These are phyloP conservation scores for Mycena filopes DNA, from an alignment of 768 basidiomycete species.

Conservation along the genomic window DNA sequence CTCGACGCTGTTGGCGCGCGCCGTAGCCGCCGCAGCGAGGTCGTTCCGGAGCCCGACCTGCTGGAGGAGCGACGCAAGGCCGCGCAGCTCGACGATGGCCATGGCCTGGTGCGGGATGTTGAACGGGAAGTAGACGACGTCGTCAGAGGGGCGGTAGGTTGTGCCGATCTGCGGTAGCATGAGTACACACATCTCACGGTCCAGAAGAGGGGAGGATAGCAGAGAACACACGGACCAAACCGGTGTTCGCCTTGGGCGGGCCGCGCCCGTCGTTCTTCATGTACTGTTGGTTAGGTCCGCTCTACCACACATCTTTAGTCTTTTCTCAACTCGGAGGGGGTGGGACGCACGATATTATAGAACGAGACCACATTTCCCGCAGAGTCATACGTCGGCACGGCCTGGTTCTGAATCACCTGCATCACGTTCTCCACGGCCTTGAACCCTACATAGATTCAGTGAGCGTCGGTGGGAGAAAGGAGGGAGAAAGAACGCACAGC, in stretches of 20 bases:
- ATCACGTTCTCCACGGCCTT: constrained; percentile 26
- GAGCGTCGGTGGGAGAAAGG: background rate
- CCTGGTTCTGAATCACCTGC: constrained; percentile 29
- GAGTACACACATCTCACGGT: too few relatives aligned
- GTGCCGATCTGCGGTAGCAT: constrained; percentile 23
- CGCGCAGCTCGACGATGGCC: constrained; percentile 32
- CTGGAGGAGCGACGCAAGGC: constrained; percentile 19
- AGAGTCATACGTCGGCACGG: constrained; percentile 20
- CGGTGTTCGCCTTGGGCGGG: constrained; percentile 28
- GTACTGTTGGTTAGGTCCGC: constrained; percentile 33
- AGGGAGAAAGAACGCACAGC: constrained; percentile 51
- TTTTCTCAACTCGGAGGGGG: too few relatives aligned
- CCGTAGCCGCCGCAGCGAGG: constrained; percentile 3
- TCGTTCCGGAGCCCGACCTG: constrained; percentile 13
- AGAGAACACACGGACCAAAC: constrained; percentile 11
- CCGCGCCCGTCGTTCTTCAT: constrained; percentile 33
- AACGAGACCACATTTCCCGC: constrained; percentile 27
- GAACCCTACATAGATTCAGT: constrained; percentile 18
- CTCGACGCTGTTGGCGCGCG: constrained; percentile 25
- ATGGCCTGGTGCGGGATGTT: constrained; percentile 34
- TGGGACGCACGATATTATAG: constrained; percentile 32
- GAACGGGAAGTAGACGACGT: constrained; percentile 32
- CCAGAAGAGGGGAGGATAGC: too few relatives aligned
- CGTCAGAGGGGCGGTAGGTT: constrained; percentile 32
- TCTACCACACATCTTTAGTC: too few relatives aligned